Conservation (phyloP, 23 red algal species). For the Agarophyton chilense region DNA sequence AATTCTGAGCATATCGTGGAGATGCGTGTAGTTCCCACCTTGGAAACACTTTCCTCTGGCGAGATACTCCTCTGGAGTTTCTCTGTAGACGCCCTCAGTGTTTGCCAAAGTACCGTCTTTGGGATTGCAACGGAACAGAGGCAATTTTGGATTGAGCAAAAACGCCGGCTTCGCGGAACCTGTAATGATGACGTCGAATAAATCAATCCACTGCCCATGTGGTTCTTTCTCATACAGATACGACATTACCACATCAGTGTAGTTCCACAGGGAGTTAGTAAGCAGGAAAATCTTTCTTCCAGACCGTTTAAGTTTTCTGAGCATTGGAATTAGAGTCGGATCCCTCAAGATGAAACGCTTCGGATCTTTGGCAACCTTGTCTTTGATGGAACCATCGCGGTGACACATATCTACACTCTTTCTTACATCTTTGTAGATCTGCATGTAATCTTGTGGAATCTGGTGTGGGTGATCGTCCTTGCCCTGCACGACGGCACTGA, state of each 20-base stretch:
- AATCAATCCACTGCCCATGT: conserved; percentile 78
- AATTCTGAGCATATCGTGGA: conserved; percentile 90
- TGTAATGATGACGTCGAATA: conserved; percentile 96
- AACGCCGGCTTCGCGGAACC: conserved; percentile 95
- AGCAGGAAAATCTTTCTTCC: conserved; percentile 96
- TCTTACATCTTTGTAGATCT: conserved; percentile 93
- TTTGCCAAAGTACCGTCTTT: conserved; percentile 72
- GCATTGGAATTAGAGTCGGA: conserved; percentile 74
- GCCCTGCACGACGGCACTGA: conserved; percentile 78
- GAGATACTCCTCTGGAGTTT: conserved; percentile 76
- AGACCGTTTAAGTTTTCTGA: conserved; percentile 69
- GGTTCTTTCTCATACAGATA: conserved; percentile 73
- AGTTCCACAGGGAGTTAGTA: conserved; percentile 97
- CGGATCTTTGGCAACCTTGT: conserved; percentile 75
- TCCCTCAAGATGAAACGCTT: conserved; percentile 78
- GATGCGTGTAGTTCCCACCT: conserved; percentile 92
- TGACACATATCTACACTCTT: conserved; percentile 95
- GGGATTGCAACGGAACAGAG: conserved; percentile 89
- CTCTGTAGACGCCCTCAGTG: conserved; percentile 78
- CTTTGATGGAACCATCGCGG: conserved; percentile 97
- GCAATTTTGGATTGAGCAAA: conserved; percentile 75
- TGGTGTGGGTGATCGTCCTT: conserved; percentile 81
- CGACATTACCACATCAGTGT: conserved; percentile 95
- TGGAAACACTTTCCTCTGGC: conserved; percentile 86
- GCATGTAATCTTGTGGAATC: conserved; percentile 66